Evolutionary conservation across 1,139 yeast genomes (phyloP).

Genomic region (Lodderomyces parapsilosis): DNA sequence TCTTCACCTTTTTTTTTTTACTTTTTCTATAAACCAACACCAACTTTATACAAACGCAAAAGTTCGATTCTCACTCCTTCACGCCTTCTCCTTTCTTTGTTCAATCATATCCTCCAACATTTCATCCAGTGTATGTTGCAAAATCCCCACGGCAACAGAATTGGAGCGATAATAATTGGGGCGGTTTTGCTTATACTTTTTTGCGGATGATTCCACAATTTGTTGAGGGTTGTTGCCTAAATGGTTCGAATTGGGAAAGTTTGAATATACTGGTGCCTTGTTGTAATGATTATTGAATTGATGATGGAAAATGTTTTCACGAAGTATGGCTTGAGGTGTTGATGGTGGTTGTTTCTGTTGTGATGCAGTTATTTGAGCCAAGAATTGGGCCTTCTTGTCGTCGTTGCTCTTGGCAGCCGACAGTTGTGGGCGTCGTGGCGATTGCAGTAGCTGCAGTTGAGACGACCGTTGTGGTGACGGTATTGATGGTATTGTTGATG

Average conservation of each 20-base stretch:
- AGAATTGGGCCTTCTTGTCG: not conserved
- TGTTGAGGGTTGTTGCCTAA: conserved; percentile 35
- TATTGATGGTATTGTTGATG: not conserved
- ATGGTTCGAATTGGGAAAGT: conserved; percentile 44
- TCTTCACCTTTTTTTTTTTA: too few species aligned
- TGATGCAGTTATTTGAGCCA: not conserved
- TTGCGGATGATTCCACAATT: conserved; percentile 19
- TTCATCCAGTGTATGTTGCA: conserved; percentile 21
- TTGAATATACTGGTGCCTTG: conserved; percentile 37
- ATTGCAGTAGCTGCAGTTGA: not conserved
- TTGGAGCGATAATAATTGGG: conserved; percentile 38
- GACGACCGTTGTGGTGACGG: not conserved
- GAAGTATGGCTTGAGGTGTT: conserved; percentile 3
- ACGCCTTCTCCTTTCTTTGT: conserved; percentile 3
- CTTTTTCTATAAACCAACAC: too few species aligned
- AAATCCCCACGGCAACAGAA: conserved; percentile 42
- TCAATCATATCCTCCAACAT: conserved; percentile 5
- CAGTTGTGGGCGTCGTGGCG: not conserved
- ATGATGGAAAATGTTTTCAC: conserved; percentile 16
- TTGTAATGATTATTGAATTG: conserved; percentile 48
- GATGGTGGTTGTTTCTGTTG: not conserved
- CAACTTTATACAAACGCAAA: too few species aligned
- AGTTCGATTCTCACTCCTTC: not conserved
- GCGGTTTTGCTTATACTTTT: conserved; percentile 21
- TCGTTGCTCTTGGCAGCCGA: not conserved